These are phyloP conservation scores for Coix lacrymajobi DNA, from an alignment of 176 grass and related monocot species.

Conservation along the genomic window DNA sequence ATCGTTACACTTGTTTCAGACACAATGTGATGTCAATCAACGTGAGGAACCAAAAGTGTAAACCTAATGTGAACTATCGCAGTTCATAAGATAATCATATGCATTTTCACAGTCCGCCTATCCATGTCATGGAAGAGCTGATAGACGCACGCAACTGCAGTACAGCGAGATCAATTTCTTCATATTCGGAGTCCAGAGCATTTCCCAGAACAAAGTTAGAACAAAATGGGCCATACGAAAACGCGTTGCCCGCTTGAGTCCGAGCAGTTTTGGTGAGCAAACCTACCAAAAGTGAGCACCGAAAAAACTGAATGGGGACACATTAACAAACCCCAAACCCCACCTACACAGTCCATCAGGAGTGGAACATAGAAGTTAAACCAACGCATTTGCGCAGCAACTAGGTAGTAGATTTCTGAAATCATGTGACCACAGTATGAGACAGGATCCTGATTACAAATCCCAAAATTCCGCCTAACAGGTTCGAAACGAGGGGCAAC, in stretches of 20 bases:
- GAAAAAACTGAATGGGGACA: not conserved
- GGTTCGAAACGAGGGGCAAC: not conserved
- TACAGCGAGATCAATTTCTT: not conserved
- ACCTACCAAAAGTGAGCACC: not conserved
- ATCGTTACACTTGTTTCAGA: not conserved
- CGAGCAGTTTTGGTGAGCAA: not conserved
- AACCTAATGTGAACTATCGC: not conserved
- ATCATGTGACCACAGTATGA: not conserved
- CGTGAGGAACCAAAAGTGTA: not conserved
- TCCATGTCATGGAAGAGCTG: not conserved
- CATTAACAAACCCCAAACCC: not conserved
- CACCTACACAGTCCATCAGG: not conserved
- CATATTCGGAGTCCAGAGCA: not conserved
- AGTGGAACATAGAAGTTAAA: not conserved
- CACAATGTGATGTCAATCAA: not conserved
- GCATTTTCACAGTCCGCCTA: not conserved
- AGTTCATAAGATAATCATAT: not conserved
- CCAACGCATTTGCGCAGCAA: not conserved
- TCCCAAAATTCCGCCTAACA: not conserved
- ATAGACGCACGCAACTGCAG: not conserved
- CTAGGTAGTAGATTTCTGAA: not conserved
- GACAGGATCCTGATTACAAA: not conserved
- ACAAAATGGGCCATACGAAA: not conserved
- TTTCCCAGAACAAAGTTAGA: not conserved
- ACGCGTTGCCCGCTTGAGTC: not conserved